Base-by-base conservation (phyloP, 345 rosid genomes). In the Eucalyptus leucophloia region DNA sequence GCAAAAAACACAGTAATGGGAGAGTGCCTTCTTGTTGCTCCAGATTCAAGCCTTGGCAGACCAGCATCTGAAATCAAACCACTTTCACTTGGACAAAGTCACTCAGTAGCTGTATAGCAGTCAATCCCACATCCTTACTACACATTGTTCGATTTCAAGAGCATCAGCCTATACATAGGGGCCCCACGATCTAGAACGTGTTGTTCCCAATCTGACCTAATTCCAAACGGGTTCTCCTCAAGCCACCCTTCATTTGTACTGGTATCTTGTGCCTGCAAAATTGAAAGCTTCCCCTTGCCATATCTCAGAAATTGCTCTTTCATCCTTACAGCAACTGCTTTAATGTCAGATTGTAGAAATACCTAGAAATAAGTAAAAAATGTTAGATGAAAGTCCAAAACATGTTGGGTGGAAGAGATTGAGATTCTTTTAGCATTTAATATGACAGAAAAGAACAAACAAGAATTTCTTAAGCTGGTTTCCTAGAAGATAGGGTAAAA, bases 201-300 rank as follows among this genome's bases (percentile, higher is more conserved):
- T 88, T 90, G 93, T 80, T 96, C 97, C 97, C 97, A 96, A 88
- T 96, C 96, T 72, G 98, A 95, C 47, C 89, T 90, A 51, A 94
- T 92, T 86, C 96, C 96, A 87, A 94, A 95, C 5, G 96, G 96
- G 89, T 95, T 96, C 92, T 94, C 98, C 72, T 89, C 21, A 4
- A 95, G 91, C 98, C 97, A 93, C 21, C 89, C 90, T 47, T 67
- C 49, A 86, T 42, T 53, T 87, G 49, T 87, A 32, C 85, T 30
- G 49, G 87, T 89, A 47, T 40, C 49, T 40, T 88, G 90, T 56
- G 89, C 88, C 65, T 90, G 91, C 65, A 80, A 47, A 69, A 94
- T 60, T 50, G 23, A 51, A 53, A 96, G 94, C 91, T 92, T 94
- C 44, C 94, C 95, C 90, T 90, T 91, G 56, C 98, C 91, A 58